These are phyloP conservation scores for Melampsora americana DNA, from an alignment of 1,284 basidiomycete species.

Conservation along the genomic window DNA sequence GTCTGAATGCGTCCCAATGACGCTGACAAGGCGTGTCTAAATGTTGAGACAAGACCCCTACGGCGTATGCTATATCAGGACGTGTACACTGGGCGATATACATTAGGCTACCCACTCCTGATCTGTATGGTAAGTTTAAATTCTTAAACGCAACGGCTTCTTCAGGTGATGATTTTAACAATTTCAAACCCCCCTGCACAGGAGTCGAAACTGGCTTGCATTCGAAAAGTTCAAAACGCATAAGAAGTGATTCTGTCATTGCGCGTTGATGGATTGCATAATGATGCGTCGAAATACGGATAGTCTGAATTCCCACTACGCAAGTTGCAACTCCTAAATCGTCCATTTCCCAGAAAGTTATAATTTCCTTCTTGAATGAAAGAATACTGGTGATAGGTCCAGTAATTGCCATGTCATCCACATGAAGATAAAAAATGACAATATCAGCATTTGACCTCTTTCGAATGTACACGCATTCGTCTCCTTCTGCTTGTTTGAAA, in stretches of 20 bases:
- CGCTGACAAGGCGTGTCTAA: slow-evolving; percentile 2
- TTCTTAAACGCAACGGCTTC: neutral
- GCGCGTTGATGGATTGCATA: neutral
- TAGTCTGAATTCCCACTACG: neutral
- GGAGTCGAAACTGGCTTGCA: neutral
- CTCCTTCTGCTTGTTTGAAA: neutral
- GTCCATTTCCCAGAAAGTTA: neutral
- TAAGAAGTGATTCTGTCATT: neutral
- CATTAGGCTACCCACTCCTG: neutral
- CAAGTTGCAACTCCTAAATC: neutral
- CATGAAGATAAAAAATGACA: neutral
- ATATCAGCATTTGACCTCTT: neutral
- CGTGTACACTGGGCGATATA: neutral
- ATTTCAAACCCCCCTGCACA: too few relatives aligned
- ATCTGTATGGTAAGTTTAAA: neutral
- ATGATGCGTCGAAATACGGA: neutral
- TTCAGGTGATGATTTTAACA: neutral
- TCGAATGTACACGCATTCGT: neutral
- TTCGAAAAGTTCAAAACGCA: neutral
- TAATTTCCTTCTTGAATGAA: neutral
- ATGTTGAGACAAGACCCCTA: neutral
- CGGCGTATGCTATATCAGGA: slow-evolving; percentile 10
- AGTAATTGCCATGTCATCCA: neutral
- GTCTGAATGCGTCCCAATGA: slow-evolving; percentile 4
- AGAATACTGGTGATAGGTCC: neutral